Conservation (phyloP, 2,329 filamentous ascomycete species). For the Pyricularia pennisetigena region DNA sequence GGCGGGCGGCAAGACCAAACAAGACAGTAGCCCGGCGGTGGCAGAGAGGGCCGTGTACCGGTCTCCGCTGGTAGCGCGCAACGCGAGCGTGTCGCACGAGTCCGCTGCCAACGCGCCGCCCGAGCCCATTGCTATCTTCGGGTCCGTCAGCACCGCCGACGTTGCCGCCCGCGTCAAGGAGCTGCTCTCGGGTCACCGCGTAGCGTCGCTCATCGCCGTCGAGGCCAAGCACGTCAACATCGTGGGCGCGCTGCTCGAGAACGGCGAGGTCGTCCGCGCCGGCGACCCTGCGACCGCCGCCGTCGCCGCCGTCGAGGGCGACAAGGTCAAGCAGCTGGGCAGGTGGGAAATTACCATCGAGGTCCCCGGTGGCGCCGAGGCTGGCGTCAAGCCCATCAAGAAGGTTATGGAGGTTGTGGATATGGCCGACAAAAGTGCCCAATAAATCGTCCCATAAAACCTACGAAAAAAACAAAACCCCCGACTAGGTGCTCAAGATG, state of each 20-base stretch:
- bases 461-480: neutral
- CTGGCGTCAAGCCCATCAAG: slow-evolving; percentile 13
- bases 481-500: neutral
- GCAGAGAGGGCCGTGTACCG: slow-evolving; percentile 11
- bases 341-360: slow-evolving; percentile 27
- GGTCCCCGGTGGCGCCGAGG: slow-evolving; percentile 14
- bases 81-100: slow-evolving; percentile 7
- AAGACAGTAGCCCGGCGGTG: slow-evolving; percentile 7
- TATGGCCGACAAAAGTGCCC: slow-evolving; percentile 11
- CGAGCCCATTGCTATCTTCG: slow-evolving; percentile 24
- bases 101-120: slow-evolving; percentile 7
- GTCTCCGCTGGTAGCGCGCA: slow-evolving; percentile 13
- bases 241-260: slow-evolving; percentile 16
- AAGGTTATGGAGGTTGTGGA: slow-evolving; percentile 22
- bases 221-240: slow-evolving; percentile 22
- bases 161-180: slow-evolving; percentile 24
- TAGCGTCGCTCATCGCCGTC: slow-evolving; percentile 24
- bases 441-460: neutral
- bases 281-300: slow-evolving; percentile 6
- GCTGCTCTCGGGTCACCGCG: slow-evolving; percentile 19
- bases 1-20: neutral
- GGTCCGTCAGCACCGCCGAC: slow-evolving; percentile 29
- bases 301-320: slow-evolving; percentile 10
- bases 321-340: slow-evolving; percentile 27
- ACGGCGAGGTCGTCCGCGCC: slow-evolving; percentile 24